Base-by-base conservation (phyloP, 495 filamentous ascomycete species). In the Poronia punctata region DNA sequence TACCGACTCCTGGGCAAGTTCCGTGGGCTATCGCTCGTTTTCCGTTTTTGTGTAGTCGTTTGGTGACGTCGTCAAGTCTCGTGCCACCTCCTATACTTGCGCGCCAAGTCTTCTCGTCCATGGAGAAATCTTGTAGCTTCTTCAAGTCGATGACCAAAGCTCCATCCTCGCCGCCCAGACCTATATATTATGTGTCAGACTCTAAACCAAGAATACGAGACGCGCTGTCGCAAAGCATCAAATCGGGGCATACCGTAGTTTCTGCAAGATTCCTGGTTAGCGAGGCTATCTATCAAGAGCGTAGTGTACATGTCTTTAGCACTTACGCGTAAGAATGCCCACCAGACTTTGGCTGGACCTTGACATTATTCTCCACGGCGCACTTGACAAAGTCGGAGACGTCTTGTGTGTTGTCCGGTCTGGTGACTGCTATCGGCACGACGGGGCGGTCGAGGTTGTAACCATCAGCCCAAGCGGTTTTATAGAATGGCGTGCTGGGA, bases 341-440 rank as follows among this genome's bases (percentile, higher is more conserved):
- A 10, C 85, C 85, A 26, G 75, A 77, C 48, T 71, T 76, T 7
- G 83, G 67, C 46, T 85, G 82, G 15, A 88, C 80, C 48, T 80
- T 79, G 47, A 77, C 58, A 24, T 58, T 63, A 38, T 68, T 59
- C 3, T 57, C 48, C 0, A 55, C 61, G 0, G 81, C 82, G 46
- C 82, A 86, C 38, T 65, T 67, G 8, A 86, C 67, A 3, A 79
- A 67, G 16, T 54, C 64, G 1, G 78, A 68, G 9, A 88, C 71
- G 32, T 88, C 69, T 8, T 74, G 42, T 2, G 72, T 50, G 0
- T 67, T 75, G 9, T 66, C 51, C 0, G 85, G 85, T 9, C 78
- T 68, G 1, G 75, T 75, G 18, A 87, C 67, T 0, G 76, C 83
- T 10, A 67, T 69, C 1, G 85, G 84, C 2, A 57, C 65, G 37